Base-by-base conservation (phyloP, 108 stramenopile species). In the Cylindrotheca fusiformis region DNA sequence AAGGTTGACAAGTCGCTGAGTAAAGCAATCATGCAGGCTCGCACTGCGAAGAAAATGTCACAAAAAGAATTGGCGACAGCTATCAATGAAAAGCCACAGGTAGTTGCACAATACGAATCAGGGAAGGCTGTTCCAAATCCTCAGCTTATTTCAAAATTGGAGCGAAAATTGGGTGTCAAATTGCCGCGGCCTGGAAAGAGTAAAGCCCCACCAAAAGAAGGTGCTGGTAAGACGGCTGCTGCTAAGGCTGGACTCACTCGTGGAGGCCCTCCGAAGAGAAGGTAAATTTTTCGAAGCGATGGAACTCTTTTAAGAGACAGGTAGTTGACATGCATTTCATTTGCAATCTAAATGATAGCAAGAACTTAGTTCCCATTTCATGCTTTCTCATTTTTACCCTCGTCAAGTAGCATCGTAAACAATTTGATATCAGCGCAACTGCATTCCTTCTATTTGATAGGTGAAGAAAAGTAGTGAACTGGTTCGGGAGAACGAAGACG, bases 101-200 rank as follows among this genome's bases (percentile, higher is more conserved):
- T 98, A 0, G 84, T 98, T n/a, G 95, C 84, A 19, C 87, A 97
- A 55, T 98, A 98, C 77, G 97, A 98, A 68, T 81, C 74, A 31
- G 97, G 97, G 14, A 95, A 95, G 77, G 97, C 97, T 17, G 85
- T 98, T 56, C 97, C 97, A 28, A 97, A 98, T 78, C 88, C 85
- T 26, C 91, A 93, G 74, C 85, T 98, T 71, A 97, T 98, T 60
- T 59, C 54, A 54, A 97, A 97, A 68, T 61, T 98, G 54, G 97
- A 98, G 71, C 79, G 93, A 28, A 83, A 86, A 41, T 72, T 98
- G 52, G 94, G 94, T 21, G 75, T 72, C 33, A 94, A 93, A 60
- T 76, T 98, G 52, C 97, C 97, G 10, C 84, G 95, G 25, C 87
- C 89, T 24, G 85, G 81, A 18, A 93, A 95, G 68, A 77, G 81